A percentile compares a stretch with the other conserved stretches of the same genome.
Conservation (phyloP, 2,329 filamentous ascomycete genomes). For the Diaporthe vexans region DNA sequence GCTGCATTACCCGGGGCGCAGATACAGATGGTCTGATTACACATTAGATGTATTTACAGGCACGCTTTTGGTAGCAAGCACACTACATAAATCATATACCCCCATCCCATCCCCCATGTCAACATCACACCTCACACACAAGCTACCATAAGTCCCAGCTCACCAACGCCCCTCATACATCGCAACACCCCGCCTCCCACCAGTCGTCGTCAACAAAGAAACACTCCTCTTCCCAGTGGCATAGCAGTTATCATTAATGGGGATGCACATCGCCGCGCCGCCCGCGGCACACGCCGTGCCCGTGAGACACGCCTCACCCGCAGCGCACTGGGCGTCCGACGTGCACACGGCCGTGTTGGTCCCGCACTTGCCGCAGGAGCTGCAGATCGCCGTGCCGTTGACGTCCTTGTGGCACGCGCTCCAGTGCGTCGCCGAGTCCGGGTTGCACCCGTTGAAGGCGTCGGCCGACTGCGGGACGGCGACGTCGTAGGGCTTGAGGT, state of each 20-base stretch:
- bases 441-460: slow-evolving; percentile 39
- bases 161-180: not conserved
- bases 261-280: slow-evolving; percentile 10
- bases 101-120: no score
- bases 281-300: slow-evolving; percentile 3
- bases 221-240: not conserved
- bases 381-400: slow-evolving; percentile 17
- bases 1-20: no score
- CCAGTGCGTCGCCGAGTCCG: not conserved
- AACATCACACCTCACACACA: not conserved
- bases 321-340: slow-evolving; percentile 24
- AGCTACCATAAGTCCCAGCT: no score
- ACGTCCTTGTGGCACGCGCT: slow-evolving; percentile 32
- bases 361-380: slow-evolving; percentile 36
- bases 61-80: not conserved
- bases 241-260: slow-evolving; percentile 36
- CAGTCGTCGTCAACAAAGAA: not conserved
- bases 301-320: slow-evolving; percentile 22
- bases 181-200: not conserved
- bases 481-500: slow-evolving; percentile 21
- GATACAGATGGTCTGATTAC: slow-evolving; percentile 1
- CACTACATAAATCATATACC: not conserved
- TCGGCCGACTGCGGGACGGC: not conserved
- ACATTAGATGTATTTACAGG: slow-evolving; percentile 20
- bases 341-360: slow-evolving; percentile 23